A percentile compares a stretch with the other conserved stretches of the same genome.
Evolutionary conservation across 2,329 filamentous ascomycete genomes (phyloP).

Genomic region (Arthrobotrys megalospora): DNA sequence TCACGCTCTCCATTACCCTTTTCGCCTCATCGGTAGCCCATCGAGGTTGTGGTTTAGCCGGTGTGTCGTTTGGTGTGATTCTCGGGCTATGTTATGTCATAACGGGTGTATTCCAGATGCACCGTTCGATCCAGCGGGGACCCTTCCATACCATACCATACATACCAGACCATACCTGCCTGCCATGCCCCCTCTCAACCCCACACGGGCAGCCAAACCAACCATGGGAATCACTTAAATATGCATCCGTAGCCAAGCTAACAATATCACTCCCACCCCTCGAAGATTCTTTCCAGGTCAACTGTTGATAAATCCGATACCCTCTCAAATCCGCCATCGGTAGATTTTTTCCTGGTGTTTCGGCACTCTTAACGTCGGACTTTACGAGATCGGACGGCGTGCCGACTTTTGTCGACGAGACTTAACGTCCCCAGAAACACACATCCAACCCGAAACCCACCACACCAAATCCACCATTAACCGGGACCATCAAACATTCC

Average conservation of each 20-base stretch:
- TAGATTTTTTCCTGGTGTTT: neutral
- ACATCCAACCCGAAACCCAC: constrained; percentile 17
- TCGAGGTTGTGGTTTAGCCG: constrained; percentile 18
- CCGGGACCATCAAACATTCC: neutral
- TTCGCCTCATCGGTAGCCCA: constrained; percentile 14
- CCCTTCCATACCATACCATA: constrained; percentile 15
- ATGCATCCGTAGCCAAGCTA: constrained; percentile 33
- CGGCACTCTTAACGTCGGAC: neutral
- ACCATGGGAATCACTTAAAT: constrained; percentile 30
- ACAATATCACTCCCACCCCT: constrained; percentile 5
- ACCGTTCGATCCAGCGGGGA: constrained; percentile 32
- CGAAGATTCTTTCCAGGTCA: neutral
- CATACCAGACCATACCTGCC: neutral
- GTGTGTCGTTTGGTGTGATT: constrained; percentile 51
- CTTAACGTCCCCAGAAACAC: constrained; percentile 3
- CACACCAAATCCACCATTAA: constrained; percentile 1
- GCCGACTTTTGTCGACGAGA: neutral
- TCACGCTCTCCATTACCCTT: constrained; percentile 41
- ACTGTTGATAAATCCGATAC: neutral
- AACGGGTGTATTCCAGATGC: constrained; percentile 23
- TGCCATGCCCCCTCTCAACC: constrained; percentile 14
- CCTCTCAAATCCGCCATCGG: neutral
- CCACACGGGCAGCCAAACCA: constrained; percentile 12
- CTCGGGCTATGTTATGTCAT: constrained; percentile 59
- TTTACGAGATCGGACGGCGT: constrained; percentile 15